Evolutionary conservation across 192 early-diverging fungal genomes (phyloP).

Genomic region (Linnemannia elongata): DNA sequence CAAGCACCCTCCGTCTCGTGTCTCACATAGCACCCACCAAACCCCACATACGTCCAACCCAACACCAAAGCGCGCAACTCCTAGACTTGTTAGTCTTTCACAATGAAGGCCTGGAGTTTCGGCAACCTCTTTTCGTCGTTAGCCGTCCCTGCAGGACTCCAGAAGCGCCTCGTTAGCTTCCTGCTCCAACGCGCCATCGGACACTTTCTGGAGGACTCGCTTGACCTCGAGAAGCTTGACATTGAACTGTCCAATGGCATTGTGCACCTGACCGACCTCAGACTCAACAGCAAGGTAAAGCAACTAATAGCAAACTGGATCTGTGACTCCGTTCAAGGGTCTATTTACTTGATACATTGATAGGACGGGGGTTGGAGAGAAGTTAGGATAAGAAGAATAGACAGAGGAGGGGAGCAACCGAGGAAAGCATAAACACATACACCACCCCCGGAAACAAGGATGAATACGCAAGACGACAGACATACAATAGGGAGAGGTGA

Average conservation of each 20-base stretch:
- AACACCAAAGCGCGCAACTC: background rate
- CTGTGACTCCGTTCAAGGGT: background rate
- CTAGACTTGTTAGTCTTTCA: background rate
- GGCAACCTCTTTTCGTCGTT: slow-evolving; percentile 57
- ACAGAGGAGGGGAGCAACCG: background rate
- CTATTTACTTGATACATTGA: background rate
- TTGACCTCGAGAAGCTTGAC: slow-evolving; percentile 87
- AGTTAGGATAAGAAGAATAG: background rate
- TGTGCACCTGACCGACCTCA: slow-evolving; percentile 81
- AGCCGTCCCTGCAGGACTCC: slow-evolving; percentile 75
- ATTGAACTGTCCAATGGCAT: slow-evolving; percentile 85
- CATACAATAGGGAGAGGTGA: background rate
- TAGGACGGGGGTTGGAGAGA: background rate
- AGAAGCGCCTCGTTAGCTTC: slow-evolving; percentile 89
- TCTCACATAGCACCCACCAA: background rate
- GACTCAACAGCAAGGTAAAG: slow-evolving; percentile 84
- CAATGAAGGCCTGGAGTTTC: slow-evolving; percentile 55
- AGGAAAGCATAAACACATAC: background rate
- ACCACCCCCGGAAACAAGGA: background rate
- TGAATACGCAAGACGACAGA: background rate
- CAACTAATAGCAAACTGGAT: background rate
- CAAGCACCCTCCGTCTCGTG: background rate
- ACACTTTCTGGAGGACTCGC: slow-evolving; percentile 82
- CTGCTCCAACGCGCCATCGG: slow-evolving; percentile 86
- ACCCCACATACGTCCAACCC: background rate